These are phyloP conservation scores for Bidens hawaiensis DNA, from an alignment of 140 eudicot genomes.

Conservation along the genomic window DNA sequence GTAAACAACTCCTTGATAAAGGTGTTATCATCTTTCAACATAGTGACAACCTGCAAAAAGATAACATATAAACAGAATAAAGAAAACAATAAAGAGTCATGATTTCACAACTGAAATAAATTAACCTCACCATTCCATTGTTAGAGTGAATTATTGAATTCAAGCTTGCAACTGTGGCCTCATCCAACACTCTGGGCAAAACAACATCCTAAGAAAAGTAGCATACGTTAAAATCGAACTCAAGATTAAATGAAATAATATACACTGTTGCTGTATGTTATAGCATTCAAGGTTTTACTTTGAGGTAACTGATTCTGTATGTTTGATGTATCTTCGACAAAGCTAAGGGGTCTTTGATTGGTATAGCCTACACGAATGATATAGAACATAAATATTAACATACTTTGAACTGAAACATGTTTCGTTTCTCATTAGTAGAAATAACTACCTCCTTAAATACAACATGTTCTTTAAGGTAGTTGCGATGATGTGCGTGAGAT, in stretches of 20 bases:
- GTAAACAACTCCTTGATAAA: constrained; percentile 82
- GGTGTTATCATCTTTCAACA: constrained; percentile 72
- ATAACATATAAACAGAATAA: not conserved
- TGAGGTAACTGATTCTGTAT: constrained; percentile 69
- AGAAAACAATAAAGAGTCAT: not conserved
- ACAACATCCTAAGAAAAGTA: constrained; percentile 59
- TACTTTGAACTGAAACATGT: constrained; percentile 6
- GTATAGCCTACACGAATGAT: constrained; percentile 59
- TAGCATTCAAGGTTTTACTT: constrained; percentile 38
- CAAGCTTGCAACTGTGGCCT: constrained; percentile 57
- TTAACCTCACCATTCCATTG: constrained; percentile 71
- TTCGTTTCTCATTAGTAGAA: constrained; percentile 10
- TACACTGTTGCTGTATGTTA: too few relatives aligned
- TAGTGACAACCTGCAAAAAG: constrained; percentile 62
- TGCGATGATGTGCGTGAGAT: constrained; percentile 69
- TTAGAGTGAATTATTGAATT: constrained; percentile 83
- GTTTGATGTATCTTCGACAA: constrained; percentile 89
- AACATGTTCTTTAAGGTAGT: constrained; percentile 74
- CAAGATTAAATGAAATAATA: not conserved
- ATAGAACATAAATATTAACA: not conserved
- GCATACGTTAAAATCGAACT: constrained; percentile 6
- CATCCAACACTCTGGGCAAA: constrained; percentile 74
- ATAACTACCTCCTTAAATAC: constrained; percentile 76
- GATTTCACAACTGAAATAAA: not conserved
- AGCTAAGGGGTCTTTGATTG: constrained; percentile 78